Conservation (phyloP, 1,284 basidiomycete species). For the Inonotus hispidus region DNA sequence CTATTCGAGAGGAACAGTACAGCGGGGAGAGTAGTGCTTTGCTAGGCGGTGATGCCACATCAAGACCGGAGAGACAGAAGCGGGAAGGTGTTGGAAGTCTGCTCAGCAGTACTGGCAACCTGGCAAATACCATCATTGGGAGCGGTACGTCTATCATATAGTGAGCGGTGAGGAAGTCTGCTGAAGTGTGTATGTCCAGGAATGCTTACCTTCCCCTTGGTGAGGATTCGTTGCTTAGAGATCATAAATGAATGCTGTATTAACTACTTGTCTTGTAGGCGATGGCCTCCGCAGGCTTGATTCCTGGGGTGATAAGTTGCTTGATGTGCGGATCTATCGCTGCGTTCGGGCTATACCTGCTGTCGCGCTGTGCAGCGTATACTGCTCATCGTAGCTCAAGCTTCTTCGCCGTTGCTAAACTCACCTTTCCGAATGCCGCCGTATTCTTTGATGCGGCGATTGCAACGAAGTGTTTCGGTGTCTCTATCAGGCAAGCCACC, state of each 20-base stretch:
- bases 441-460: slow-evolving; percentile 92
- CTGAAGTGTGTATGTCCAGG: slow-evolving; percentile 36
- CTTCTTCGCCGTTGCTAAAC: slow-evolving; percentile 80
- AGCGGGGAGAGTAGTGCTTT: slow-evolving; percentile 42
- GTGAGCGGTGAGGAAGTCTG: slow-evolving; percentile 10
- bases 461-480: slow-evolving; percentile 95
- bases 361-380: slow-evolving; percentile 82
- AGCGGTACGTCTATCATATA: slow-evolving; percentile 53
- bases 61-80: slow-evolving; percentile 27
- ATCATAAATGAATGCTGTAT: neutral
- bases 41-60: slow-evolving; percentile 39
- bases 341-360: slow-evolving; percentile 85
- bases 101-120: slow-evolving; percentile 65
- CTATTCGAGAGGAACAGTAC: slow-evolving; percentile 1
- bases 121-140: slow-evolving; percentile 85
- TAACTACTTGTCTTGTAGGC: slow-evolving; percentile 43
- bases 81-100: slow-evolving; percentile 62
- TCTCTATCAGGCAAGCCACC: slow-evolving; percentile 76
- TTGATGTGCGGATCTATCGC: slow-evolving; percentile 79
- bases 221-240: slow-evolving; percentile 23
- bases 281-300: slow-evolving; percentile 79
- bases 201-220: slow-evolving; percentile 80
- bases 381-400: slow-evolving; percentile 74
- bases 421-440: slow-evolving; percentile 82
- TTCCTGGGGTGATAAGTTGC: slow-evolving; percentile 87